Evolutionary conservation across 1,284 basidiomycete species (phyloP), one percentile per base, ranked within the genome.

Genomic region (Porphyrellus sp.): DNA sequence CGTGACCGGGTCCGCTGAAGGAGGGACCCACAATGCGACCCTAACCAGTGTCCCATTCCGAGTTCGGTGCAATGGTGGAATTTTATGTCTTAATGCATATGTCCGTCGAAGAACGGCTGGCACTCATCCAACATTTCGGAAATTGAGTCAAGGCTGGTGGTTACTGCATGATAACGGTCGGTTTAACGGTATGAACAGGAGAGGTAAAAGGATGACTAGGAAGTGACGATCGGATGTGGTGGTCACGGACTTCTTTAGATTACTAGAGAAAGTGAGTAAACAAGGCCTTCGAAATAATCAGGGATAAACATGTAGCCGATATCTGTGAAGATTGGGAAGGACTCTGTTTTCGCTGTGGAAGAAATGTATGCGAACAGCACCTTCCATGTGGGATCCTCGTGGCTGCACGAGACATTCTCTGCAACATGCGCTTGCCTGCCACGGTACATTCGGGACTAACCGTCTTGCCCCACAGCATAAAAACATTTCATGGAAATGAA

Each of bases 401-500:
- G 50, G 30, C 24, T 8, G 49, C 20, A 31, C 30, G 39, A 48
- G 63, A 24, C 35, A 15, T 37, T 57, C 34, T 39, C 23, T 38
- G 25, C 16, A 38, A 39, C 43, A 48, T 44, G 48, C 24, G 42
- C 18, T 30, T 7, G 45, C 24, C 25, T 18, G 49, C 23, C 40
- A 31, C 20, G 23, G 25, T 31, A 16, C 27, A 25, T 20, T 25
- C 27, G 18, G 15, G 30, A 20, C 21, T 9, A 34, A 42, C 23
- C 24, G 23, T 46, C 33, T 27, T 16, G 13, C 16, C 24, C 28
- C 24, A 54, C n/a, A 25, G 27, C 13, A 34, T 21, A 20, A 25
- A 42, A 16, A 20, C 42, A 23, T 52, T 18, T 42, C 48, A 53
- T 59, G 63, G 55, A 63, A 18, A 59, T 67, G 47, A 59, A 55